Evolutionary conservation across 2,329 filamentous ascomycete species (phyloP), one percentile per base, ranked within the genome.

Genomic region (Fusarium lateritium): DNA sequence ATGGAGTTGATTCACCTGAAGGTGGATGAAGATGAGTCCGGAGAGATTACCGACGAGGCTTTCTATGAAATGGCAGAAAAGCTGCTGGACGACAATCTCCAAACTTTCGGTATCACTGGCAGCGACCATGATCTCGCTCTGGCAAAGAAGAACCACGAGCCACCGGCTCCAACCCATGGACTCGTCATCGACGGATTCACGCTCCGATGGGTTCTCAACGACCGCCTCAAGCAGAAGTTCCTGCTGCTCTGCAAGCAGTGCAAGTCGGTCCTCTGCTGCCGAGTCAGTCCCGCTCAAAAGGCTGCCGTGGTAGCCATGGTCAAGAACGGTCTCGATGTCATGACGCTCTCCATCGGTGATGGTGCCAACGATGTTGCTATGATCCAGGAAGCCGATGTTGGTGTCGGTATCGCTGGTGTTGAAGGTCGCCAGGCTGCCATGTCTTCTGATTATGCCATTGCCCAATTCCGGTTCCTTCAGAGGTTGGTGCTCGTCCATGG

Each of bases 381-480:
- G 94, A 98, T 98, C 74, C 94, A 98, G 80, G 94, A 97, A 80
- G 94, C 94, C 17, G 93, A 98, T 78, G 93, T 98, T n/a, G 94
- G 94, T 78, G 94, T 98, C 43, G 94, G 94, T 80, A 97, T 98
- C 78, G 94, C 94, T 66, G 94, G 94, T 81, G 92, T 95, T 69
- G 94, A 97, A 84, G 94, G 94, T 72, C 88, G 94, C 72, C 94
- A 97, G 80, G 94, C 94, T 36, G 94, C 93, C 75, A 98, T 98
- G 94, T 97, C 94, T 38, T 96, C 94, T 5, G 94, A 98, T 78
- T 98, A 97, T 77, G 94, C 94, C 52, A 97, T 98, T 77, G 94
- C 93, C 2, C 94, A 98, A 79, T 98, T 98, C 84, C 88, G 94
- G 40, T 98, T 93, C 82, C 84, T 98, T 52, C 91, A 94, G 73